Conservation (phyloP, 2,329 filamentous ascomycete genomes). For the Fusarium illudens region DNA sequence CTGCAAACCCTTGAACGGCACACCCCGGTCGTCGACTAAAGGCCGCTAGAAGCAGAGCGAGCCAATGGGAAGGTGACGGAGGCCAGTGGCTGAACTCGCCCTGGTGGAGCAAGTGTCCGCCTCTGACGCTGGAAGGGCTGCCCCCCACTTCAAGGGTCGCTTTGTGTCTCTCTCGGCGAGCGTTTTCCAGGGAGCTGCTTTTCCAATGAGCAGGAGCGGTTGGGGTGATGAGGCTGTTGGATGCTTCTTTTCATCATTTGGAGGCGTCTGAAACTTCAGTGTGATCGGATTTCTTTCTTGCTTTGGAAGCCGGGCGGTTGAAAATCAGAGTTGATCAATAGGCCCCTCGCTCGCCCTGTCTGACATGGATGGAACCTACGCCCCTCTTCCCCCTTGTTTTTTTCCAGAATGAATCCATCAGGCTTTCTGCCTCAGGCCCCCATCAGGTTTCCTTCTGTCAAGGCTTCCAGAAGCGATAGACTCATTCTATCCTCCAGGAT, state of each 20-base stretch:
- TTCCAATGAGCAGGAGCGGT: conserved; percentile 18
- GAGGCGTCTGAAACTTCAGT: conserved; percentile 1
- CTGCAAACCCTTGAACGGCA: conserved; percentile 6
- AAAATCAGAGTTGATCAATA: conserved; percentile 21
- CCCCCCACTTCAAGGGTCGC: conserved; percentile 32
- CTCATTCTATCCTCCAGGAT: conserved; percentile 28
- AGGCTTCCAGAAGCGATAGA: conserved; percentile 34
- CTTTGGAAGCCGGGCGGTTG: conserved; percentile 5
- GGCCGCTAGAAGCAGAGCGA: background rate
- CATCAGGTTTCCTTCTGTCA: conserved; percentile 22
- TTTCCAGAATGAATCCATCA: conserved; percentile 31
- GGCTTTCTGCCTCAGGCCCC: conserved; percentile 26
- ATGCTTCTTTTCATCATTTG: background rate
- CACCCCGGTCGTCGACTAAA: conserved; percentile 23
- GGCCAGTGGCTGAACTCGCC: conserved; percentile 27
- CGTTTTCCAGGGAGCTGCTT: conserved; percentile 18
- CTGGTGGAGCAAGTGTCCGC: conserved; percentile 33
- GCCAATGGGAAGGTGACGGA: conserved; percentile 26
- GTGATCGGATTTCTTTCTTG: background rate
- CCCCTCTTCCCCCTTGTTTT: conserved; percentile 22
- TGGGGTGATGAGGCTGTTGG: conserved; percentile 9
- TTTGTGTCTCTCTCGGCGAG: conserved; percentile 11
- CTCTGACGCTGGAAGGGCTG: conserved; percentile 34
- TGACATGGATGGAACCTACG: conserved; percentile 11
- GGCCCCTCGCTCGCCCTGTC: conserved; percentile 9